phyloP scores from a whole-genome alignment of 2,329 filamentous ascomycete species.

The Colletotrichum agaves region DNA sequence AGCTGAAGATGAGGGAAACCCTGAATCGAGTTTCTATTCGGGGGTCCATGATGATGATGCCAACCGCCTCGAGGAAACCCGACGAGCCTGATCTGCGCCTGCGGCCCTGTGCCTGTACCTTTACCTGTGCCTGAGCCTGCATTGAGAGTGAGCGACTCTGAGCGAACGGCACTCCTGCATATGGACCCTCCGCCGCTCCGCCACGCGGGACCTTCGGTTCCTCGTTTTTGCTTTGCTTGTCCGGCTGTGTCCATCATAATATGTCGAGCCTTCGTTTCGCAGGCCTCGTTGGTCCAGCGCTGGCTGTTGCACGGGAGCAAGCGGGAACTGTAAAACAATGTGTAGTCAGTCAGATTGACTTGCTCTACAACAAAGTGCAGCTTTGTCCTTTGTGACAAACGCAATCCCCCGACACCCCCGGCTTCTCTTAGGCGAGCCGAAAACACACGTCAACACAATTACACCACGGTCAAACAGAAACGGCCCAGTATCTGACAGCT shows the following conservation, averaged over 20 bases:
- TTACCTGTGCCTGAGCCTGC: not conserved
- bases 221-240: conserved; percentile 12
- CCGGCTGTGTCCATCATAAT: conserved; percentile 15
- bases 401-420: conserved; percentile 8
- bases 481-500: conserved; percentile 2
- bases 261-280: conserved; percentile 9
- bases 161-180: conserved; percentile 15
- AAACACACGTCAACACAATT: not conserved
- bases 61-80: conserved; percentile 18
- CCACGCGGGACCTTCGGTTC: conserved; percentile 25
- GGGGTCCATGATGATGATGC: conserved; percentile 30
- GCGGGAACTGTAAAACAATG: conserved; percentile 16
- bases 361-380: not conserved
- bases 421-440: conserved; percentile 20
- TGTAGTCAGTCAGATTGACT: not conserved
- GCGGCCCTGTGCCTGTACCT: not conserved
- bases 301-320: conserved; percentile 3
- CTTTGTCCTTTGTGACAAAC: conserved; percentile 31
- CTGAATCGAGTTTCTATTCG: conserved; percentile 27
- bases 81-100: conserved; percentile 14
- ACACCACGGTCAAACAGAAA: not conserved
- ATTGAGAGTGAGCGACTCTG: not conserved
- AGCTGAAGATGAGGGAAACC: conserved; percentile 35
- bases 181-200: conserved; percentile 9
- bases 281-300: conserved; percentile 12